phyloP scores from a whole-genome alignment of 2,329 filamentous ascomycete genomes.

The Aaosphaeria pasadenensis region DNA sequence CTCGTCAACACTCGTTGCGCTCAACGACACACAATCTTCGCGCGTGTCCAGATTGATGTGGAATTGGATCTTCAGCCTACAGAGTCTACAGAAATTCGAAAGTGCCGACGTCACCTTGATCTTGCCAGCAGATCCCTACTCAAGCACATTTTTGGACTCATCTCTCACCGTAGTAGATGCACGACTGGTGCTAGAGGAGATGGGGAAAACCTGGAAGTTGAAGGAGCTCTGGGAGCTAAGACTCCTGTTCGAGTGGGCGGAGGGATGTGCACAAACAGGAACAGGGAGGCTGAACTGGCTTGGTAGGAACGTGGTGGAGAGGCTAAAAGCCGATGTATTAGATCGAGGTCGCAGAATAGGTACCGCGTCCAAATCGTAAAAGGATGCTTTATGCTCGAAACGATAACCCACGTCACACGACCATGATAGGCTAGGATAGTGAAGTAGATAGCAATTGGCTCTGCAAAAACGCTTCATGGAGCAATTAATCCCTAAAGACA shows the following conservation, averaged over 20 bases:
- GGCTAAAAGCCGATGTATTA: constrained; percentile 50
- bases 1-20: constrained; percentile 68
- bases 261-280: constrained; percentile 33
- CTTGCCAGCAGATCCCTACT: constrained; percentile 40
- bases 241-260: constrained; percentile 66
- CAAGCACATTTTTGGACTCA: constrained; percentile 49
- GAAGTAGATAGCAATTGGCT: too few relatives aligned
- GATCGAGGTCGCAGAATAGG: constrained; percentile 32
- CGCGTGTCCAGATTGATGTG: constrained; percentile 50
- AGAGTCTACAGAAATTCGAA: constrained; percentile 45
- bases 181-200: constrained; percentile 58
- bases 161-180: constrained; percentile 67
- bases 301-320: constrained; percentile 55
- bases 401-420: too few relatives aligned
- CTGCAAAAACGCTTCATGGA: too few relatives aligned
- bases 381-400: too few relatives aligned
- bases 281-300: constrained; percentile 51
- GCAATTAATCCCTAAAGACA: too few relatives aligned
- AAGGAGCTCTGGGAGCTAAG: constrained; percentile 57
- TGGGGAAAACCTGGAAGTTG: constrained; percentile 46
- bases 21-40: constrained; percentile 57
- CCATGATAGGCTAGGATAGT: too few relatives aligned
- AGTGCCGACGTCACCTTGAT: constrained; percentile 59
- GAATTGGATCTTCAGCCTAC: constrained; percentile 71
- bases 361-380: not conserved